Conservation (phyloP, 2,329 filamentous ascomycete species). For the Penicillium crustosum region DNA sequence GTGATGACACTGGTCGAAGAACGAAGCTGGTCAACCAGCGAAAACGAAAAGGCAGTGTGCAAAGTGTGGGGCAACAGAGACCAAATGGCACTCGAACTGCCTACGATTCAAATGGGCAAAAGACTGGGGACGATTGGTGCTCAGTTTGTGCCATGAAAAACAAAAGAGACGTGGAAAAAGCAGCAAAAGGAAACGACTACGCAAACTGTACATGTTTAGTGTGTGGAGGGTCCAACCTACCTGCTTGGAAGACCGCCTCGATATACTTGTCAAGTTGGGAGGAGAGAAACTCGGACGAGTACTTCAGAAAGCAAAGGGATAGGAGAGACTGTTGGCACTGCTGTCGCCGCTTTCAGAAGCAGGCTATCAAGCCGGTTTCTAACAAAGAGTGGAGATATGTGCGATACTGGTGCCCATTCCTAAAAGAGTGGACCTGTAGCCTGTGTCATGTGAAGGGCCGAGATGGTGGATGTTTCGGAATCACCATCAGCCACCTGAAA, state of each 20-base stretch:
- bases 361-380: accelerated
- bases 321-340: background rate
- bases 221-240: background rate
- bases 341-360: background rate
- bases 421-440: background rate
- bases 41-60: background rate
- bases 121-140: background rate
- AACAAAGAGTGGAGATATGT: background rate
- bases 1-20: background rate
- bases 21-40: background rate
- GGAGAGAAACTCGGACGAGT: background rate
- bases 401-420: accelerated
- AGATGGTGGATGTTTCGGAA: background rate
- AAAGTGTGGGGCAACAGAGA: background rate
- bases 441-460: background rate
- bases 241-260: background rate
- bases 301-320: background rate
- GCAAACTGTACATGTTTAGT: background rate
- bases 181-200: background rate
- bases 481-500: background rate
- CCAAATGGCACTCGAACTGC: background rate
- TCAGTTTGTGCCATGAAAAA: background rate
- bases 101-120: background rate
- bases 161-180: background rate
- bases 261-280: background rate